Evolutionary conservation across 1,284 basidiomycete species (phyloP).

Genomic region (Hortiboletus rubellus): DNA sequence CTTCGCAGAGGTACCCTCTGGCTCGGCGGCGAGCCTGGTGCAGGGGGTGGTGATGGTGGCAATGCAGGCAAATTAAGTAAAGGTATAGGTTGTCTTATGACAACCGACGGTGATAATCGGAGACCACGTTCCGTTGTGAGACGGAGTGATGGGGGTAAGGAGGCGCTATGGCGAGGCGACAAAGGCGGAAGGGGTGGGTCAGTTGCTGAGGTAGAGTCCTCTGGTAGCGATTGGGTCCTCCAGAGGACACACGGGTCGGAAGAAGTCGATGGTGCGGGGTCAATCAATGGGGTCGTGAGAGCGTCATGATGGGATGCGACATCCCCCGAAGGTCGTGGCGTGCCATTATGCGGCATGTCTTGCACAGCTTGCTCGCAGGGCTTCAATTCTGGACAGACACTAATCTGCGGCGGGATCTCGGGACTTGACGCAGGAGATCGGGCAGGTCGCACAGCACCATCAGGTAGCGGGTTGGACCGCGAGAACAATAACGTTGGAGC

Average conservation of each 20-base stretch:
- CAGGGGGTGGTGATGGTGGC: constrained; percentile 18
- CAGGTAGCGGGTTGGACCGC: constrained; percentile 7
- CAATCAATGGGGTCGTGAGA: constrained; percentile 2
- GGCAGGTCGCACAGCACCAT: constrained; percentile 8
- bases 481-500: constrained; percentile 19
- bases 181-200: constrained; percentile 6
- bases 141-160: constrained; percentile 28
- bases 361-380: constrained; percentile 9
- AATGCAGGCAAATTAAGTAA: constrained; percentile 27
- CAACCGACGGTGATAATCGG: constrained; percentile 33
- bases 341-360: constrained; percentile 13
- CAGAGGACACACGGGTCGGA: neutral
- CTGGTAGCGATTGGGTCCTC: neutral
- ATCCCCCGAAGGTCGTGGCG: constrained; percentile 13
- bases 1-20: constrained; percentile 39
- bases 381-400: neutral
- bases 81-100: constrained; percentile 32
- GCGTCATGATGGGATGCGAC: constrained; percentile 5
- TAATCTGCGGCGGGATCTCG: constrained; percentile 7
- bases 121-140: constrained; percentile 31
- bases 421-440: neutral
- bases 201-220: neutral
- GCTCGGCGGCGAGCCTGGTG: constrained; percentile 20
- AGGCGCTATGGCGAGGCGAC: constrained; percentile 8
- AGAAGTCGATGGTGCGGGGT: constrained; percentile 2